Conservation (phyloP, 169 alveolate species). For the Plasmodium relictum region DNA sequence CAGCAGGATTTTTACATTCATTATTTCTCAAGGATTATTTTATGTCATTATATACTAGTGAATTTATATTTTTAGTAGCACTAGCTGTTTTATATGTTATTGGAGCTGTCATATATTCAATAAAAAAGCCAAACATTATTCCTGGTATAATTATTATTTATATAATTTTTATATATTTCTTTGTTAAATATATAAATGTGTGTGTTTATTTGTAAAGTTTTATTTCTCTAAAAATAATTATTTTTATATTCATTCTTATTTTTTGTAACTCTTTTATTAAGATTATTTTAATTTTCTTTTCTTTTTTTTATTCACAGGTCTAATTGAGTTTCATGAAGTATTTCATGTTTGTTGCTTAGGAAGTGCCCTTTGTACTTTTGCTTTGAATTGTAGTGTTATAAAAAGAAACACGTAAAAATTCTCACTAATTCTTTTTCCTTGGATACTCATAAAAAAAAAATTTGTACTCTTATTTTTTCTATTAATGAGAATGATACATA, state of each 20-base stretch:
- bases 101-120: slow-evolving; percentile 84
- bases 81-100: slow-evolving; percentile 72
- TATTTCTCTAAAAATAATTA: background rate
- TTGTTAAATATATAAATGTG: slow-evolving; percentile 7
- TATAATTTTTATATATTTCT: background rate
- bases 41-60: slow-evolving; percentile 44
- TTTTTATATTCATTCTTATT: background rate
- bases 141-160: slow-evolving; percentile 35
- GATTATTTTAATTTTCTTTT: background rate
- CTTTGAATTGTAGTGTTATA: slow-evolving; percentile 78
- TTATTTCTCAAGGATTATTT: slow-evolving; percentile 60
- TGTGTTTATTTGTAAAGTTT: background rate
- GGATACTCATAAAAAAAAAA: too few relatives aligned
- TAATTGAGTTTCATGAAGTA: slow-evolving; percentile 83
- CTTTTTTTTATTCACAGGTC: slow-evolving; percentile 26
- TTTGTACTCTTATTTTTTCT: too few relatives aligned
- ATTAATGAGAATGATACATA: too few relatives aligned
- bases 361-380: slow-evolving; percentile 77
- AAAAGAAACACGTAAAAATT: slow-evolving; percentile 34
- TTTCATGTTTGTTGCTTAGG: slow-evolving; percentile 84
- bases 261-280: background rate
- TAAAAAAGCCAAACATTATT: slow-evolving; percentile 80
- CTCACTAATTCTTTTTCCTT: too few relatives aligned
- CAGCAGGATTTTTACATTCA: slow-evolving; percentile 76
- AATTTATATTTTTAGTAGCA: slow-evolving; percentile 28